Evolutionary conservation across 2,329 filamentous ascomycete genomes (phyloP), one percentile per base, ranked within the genome.

Genomic region (Neonectria ditissima): DNA sequence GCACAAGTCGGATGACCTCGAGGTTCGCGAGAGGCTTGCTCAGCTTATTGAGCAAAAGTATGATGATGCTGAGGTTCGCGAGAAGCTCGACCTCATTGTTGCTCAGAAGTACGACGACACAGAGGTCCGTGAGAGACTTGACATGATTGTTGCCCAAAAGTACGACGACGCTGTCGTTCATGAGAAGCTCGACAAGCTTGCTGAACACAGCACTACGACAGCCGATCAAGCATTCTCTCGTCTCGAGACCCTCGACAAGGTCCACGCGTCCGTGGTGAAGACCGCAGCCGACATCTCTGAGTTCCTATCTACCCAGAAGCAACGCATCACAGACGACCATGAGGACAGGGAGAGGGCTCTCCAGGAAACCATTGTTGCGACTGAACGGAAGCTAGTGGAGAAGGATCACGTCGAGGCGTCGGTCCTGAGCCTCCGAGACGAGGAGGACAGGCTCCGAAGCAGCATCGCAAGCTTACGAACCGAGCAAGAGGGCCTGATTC

Each of bases 281-380:
- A 97, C 93, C 1, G 94, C 95, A 1, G 88, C 89, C 20, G 93
- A 97, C 74, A 90, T 99, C 58, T 91, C 91, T 2, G 88, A 91
- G 44, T 97, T 97, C 75, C 87, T 98, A 20, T 86, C 90, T 2
- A 84, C 84, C 3, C 94, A 97, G 76, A 92, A 89, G 22, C 88
- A 90, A 74, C 87, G 91, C 22, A 92, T 93, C 65, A 84, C 87
- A 1, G 87, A 95, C 65, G 92, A 94, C 43, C 89, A 93, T 65
- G 92, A 96, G 67, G 90, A 91, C 52, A 91, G 89, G 65, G 91
- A 94, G 73, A 91, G 89, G 76, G 90, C 91, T 56, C 89, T 94
- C 0, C 91, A 94, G 71, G 94, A 97, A 74, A 90, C 92, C 5
- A 89, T 87, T 0, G 81, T 96, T 61, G 87, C 92, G n/a, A 84